Percentiles rank a stretch among this genome's conserved stretches.
Evolutionary conservation across 2,329 filamentous ascomycete genomes (phyloP).

Genomic region (Thielaviopsis musarum): DNA sequence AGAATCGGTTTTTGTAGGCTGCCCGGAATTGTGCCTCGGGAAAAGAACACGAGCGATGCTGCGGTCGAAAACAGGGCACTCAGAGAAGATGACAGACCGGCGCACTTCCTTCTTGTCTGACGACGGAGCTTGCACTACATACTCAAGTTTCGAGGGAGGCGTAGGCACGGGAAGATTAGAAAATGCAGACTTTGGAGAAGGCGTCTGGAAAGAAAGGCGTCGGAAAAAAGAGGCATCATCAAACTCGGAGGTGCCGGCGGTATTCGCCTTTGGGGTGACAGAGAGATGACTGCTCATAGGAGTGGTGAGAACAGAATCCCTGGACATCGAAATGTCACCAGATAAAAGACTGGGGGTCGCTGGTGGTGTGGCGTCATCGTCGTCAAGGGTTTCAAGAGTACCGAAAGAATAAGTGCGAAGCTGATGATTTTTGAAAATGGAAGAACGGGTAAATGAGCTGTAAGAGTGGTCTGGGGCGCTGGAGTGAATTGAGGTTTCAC

Average conservation of each 20-base stretch:
- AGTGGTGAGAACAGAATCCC: constrained; percentile 14
- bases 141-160: not conserved
- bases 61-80: not conserved
- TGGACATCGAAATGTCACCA: constrained; percentile 13
- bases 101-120: not conserved
- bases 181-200: not conserved
- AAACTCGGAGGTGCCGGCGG: not conserved
- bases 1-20: not conserved
- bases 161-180: not conserved
- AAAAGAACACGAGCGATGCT: constrained; percentile 7
- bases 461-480: not conserved
- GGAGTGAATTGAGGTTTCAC: constrained; percentile 1
- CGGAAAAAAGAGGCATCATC: not conserved
- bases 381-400: constrained; percentile 10
- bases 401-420: constrained; percentile 5
- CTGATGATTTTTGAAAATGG: constrained; percentile 1
- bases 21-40: not conserved
- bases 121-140: not conserved
- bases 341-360: constrained; percentile 15
- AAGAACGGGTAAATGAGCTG: not conserved
- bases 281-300: constrained; percentile 11
- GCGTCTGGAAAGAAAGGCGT: not conserved
- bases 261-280: not conserved
- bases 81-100: not conserved
- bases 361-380: constrained; percentile 13